Conservation (phyloP, 2,329 filamentous ascomycete genomes). For the Pseudopyricularia cyperi region DNA sequence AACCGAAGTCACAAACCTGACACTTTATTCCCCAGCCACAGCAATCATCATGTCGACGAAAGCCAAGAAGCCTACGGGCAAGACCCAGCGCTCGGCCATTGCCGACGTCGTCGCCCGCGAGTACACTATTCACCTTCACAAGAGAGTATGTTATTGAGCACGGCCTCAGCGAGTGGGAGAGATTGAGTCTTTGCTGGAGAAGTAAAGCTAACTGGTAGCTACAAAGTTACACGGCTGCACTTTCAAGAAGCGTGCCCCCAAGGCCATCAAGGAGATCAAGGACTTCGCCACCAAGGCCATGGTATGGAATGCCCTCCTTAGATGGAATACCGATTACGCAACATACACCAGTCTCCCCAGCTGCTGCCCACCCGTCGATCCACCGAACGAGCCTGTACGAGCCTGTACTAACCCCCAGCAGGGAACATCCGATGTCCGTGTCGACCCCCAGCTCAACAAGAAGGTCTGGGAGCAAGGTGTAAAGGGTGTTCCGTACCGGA, state of each 20-base stretch:
- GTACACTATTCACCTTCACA: slow-evolving; percentile 99
- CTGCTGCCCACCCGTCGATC: background rate
- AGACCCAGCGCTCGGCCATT: slow-evolving; percentile 77
- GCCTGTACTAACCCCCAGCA: slow-evolving; percentile 24
- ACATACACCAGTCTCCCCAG: slow-evolving; percentile 1
- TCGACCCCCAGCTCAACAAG: slow-evolving; percentile 99
- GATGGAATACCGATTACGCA: background rate
- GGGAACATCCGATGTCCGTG: slow-evolving; percentile 93
- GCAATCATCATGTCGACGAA: slow-evolving; percentile 49
- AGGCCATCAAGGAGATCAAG: slow-evolving; percentile 99
- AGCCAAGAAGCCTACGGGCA: slow-evolving; percentile 56
- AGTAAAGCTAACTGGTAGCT: slow-evolving; percentile 19
- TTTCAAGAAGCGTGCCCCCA: slow-evolving; percentile 99
- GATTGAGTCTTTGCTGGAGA: background rate
- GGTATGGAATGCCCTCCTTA: slow-evolving; percentile 48
- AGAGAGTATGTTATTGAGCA: slow-evolving; percentile 63
- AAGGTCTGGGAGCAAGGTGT: slow-evolving; percentile 99
- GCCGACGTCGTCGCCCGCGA: slow-evolving; percentile 98
- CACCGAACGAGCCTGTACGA: slow-evolving; percentile 1
- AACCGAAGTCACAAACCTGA: background rate
- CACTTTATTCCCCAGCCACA: background rate
- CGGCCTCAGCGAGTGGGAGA: background rate
- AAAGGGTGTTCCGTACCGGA: slow-evolving; percentile 96
- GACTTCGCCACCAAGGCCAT: slow-evolving; percentile 85
- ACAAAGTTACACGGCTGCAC: slow-evolving; percentile 79